phyloP scores from a whole-genome alignment of 441 rosid species.

The Erodium chrysanthum region DNA sequence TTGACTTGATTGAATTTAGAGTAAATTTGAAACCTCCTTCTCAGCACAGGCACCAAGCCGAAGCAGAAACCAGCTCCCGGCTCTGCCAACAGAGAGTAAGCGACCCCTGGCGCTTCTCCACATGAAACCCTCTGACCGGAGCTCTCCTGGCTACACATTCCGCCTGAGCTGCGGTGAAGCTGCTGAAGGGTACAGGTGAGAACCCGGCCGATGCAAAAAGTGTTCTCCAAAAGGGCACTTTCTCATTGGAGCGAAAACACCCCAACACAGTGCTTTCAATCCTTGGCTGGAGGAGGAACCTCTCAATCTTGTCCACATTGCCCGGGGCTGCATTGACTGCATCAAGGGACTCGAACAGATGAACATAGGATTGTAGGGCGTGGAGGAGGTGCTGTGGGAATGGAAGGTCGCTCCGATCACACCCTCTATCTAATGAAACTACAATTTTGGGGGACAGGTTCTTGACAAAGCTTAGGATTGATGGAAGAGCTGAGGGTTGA shows the following conservation, averaged over 20 bases:
- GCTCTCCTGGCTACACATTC: slow-evolving; percentile 47
- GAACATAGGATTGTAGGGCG: slow-evolving; percentile 38
- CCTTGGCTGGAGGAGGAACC: slow-evolving; percentile 45
- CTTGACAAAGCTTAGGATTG: slow-evolving; percentile 22
- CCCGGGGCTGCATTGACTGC: slow-evolving; percentile 39
- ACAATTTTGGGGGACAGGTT: slow-evolving; percentile 56
- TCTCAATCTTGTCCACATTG: slow-evolving; percentile 44
- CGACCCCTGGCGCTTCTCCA: slow-evolving; percentile 47
- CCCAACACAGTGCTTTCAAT: slow-evolving; percentile 46
- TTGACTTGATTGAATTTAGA: not conserved
- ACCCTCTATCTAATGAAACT: slow-evolving; percentile 46
- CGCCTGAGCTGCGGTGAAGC: slow-evolving; percentile 52
- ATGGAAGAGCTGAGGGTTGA: slow-evolving; percentile 38
- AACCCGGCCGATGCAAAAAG: slow-evolving; percentile 41
- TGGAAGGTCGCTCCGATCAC: slow-evolving; percentile 41
- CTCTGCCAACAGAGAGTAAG: slow-evolving; percentile 63
- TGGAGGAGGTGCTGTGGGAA: slow-evolving; percentile 45
- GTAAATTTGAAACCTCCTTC: not conserved
- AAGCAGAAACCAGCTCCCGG: slow-evolving; percentile 48
- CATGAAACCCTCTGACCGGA: slow-evolving; percentile 50
- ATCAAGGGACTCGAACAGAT: slow-evolving; percentile 51
- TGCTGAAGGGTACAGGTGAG: slow-evolving; percentile 44
- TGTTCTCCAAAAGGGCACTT: slow-evolving; percentile 37
- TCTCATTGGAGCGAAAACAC: slow-evolving; percentile 20
- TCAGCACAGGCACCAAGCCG: slow-evolving; percentile 43